These are phyloP conservation scores for Penicillium arizonense DNA, from an alignment of 495 filamentous ascomycete genomes.

Conservation along the genomic window DNA sequence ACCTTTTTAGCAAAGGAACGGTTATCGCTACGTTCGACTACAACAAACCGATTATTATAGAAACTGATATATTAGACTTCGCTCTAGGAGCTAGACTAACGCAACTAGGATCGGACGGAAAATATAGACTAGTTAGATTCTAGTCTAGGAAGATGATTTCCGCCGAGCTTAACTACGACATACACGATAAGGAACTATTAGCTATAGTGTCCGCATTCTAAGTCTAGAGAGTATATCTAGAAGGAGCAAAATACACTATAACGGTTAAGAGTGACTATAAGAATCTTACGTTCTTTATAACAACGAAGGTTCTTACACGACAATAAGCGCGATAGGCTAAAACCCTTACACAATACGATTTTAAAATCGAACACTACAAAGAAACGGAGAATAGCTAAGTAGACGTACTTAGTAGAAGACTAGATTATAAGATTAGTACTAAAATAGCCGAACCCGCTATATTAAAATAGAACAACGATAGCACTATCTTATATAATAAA, in stretches of 20 bases:
- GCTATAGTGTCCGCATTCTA: conserved; percentile 25
- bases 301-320: conserved; percentile 12
- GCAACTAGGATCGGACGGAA: neutral
- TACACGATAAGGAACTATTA: conserved; percentile 30
- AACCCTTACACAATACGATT: no score
- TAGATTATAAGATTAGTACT: no score
- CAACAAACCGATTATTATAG: conserved; percentile 4
- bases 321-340: conserved; percentile 8
- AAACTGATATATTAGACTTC: conserved; percentile 15
- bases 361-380: neutral
- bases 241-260: conserved; percentile 10
- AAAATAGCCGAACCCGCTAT: no score
- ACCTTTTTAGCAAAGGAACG: neutral
- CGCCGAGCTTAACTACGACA: conserved; percentile 33
- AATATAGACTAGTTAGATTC: conserved; percentile 15
- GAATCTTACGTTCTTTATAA: conserved; percentile 20
- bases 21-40: conserved; percentile 9
- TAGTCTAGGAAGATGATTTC: conserved; percentile 21
- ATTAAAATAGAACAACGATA: no score
- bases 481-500: no score
- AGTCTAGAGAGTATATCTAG: conserved; percentile 23
- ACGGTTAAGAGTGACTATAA: conserved; percentile 18
- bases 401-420: neutral
- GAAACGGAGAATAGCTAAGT: conserved; percentile 6
- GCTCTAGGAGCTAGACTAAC: conserved; percentile 5